Conservation (phyloP, 2,329 filamentous ascomycete genomes). For the Ascochyta fabae region DNA sequence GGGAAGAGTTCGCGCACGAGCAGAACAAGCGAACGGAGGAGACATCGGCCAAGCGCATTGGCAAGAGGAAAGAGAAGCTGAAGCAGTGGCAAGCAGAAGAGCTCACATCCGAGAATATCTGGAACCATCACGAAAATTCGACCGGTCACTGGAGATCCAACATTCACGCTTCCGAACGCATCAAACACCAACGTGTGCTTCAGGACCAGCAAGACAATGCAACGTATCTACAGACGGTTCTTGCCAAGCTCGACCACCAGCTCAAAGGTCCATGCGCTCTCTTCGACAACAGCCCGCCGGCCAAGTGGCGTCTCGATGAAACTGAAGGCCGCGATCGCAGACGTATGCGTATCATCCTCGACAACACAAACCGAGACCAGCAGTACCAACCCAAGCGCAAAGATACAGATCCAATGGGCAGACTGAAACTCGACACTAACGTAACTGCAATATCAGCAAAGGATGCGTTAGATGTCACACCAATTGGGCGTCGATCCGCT, state of each 20-base stretch:
- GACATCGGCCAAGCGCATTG: conserved; percentile 71
- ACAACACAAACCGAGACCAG: conserved; percentile 69
- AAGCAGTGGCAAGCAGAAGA: conserved; percentile 79
- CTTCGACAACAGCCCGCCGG: conserved; percentile 68
- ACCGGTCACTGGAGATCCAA: conserved; percentile 94
- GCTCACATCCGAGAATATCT: conserved; percentile 70
- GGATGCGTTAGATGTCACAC: conserved; percentile 40
- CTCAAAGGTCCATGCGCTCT: conserved; percentile 81
- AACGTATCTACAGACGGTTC: conserved; percentile 75
- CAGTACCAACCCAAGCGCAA: conserved; percentile 87
- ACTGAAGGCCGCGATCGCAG: conserved; percentile 96
- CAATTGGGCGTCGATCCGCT: conserved; percentile 27
- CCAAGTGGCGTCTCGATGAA: conserved; percentile 91
- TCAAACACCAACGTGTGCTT: conserved; percentile 85
- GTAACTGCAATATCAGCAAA: conserved; percentile 41
- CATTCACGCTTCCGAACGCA: conserved; percentile 88
- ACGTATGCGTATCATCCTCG: conserved; percentile 84
- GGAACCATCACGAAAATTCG: conserved; percentile 82
- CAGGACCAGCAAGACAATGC: conserved; percentile 95
- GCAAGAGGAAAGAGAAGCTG: conserved; percentile 81
- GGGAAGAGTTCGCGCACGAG: conserved; percentile 83
- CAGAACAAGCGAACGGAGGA: conserved; percentile 85
- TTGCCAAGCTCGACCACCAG: conserved; percentile 79
- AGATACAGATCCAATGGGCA: conserved; percentile 60
- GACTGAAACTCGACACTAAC: conserved; percentile 56